Base-by-base conservation (phyloP, 768 basidiomycete genomes). In the Cystobasidium tubakii region DNA sequence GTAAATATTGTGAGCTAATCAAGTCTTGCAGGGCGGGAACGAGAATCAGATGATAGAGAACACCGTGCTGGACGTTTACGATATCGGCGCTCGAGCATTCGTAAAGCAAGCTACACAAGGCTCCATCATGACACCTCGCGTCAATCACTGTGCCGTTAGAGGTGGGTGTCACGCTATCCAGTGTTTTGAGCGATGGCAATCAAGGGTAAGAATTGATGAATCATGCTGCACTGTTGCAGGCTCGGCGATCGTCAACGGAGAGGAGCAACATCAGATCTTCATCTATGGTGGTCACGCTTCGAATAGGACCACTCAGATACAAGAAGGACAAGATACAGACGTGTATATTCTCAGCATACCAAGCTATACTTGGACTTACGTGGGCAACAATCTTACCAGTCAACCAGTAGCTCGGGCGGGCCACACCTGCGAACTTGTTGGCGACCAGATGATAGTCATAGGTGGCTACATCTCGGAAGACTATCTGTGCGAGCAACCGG, bases 71-170 rank as follows among this genome's bases (percentile, higher is more conserved):
- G 75, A 76, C 54, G 73, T 76, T 23, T 76, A 66, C 44, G 75
- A 76, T 34, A 66, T 76, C 54, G 75, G 77, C 6, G 36, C 69
- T 0, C 29, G 9, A 0, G 76, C 76, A 0, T 78, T 76, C 74
- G 75, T 76, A 1, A 72, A 72, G 29, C 77, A 78, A 43, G 31
- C 53, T 12, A 76, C 75, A 6, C 63, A 66, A 12, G 77, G 77
- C 0, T 50, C 62, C 2, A 74, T 73, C 13, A 36, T 75, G 29
- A 64, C 44, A 1, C 23, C 73, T 1, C 67, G 76, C 0, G 67
- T 78, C 23, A 78, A 76, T 42, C 77, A 78, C 39, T 78, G 77
- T 70, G 70, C 73, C 4, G 76, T 76, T 0, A 55, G 77, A 29
- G 63, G 63, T 65, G 23, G 21, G 62, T 64, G 10, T n/a, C 13